Evolutionary conservation across 139 green algal species (phyloP), one percentile per base, ranked within the genome.

Genomic region (Micromonas commoda): DNA sequence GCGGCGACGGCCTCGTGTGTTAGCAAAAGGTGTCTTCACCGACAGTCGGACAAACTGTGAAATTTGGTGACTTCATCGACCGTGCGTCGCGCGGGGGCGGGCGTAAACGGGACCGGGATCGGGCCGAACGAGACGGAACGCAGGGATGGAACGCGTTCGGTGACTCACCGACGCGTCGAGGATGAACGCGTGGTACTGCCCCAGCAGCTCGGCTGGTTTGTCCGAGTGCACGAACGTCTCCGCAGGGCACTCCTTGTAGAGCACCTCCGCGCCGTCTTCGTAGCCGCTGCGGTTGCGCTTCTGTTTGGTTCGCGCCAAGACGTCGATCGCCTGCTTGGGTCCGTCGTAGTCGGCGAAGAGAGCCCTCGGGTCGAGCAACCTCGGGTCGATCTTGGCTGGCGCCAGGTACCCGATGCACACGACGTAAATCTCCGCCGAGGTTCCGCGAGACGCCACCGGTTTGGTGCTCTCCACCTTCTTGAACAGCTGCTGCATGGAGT

Each of bases 401-500:
- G 95, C 95, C 81, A 97, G 97, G 91, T 95, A 99, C 26, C 91
- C 91, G 53, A 84, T 81, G 85, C 95, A 97, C 63, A 98, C 94
- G 28, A 89, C 85, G 78, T 81, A 88, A 67, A 88, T 88, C 76
- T 89, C 84, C 63, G 96, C 95, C 0, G 94, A 98, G 0, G 91
- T 88, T 76, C 93, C 91, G 20, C 96, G 83, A 3, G 88, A 95
- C 53, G 94, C 92, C 0, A 89, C 84, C 2, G 94, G 95, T 88
- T 98, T 99, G 63, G 92, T 97, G 67, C 91, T 88, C 74, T 97
- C 93, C 82, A 97, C 95, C 77, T 93, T 94, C 35, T 91, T 82
- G 77, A 99, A 99, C 76, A 99, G 90, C 88, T 98, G 94, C 28
- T 61, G 92, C 79, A 97, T 93, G n/a, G 93, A 93, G 71, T 94